These are phyloP conservation scores for Glycine soja DNA, from an alignment of 306 rosid genomes.

Conservation along the genomic window DNA sequence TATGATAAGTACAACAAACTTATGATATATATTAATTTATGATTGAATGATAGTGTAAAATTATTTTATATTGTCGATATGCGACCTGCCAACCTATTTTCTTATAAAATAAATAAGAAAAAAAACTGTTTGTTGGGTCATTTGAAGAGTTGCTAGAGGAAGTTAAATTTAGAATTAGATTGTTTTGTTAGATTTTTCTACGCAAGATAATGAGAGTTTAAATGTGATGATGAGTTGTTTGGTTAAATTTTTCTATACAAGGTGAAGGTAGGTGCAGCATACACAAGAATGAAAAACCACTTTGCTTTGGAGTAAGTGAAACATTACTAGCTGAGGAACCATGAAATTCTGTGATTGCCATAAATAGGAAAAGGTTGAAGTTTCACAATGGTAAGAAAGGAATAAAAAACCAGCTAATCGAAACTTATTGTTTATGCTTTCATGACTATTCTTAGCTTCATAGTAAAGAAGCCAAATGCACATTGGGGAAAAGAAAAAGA, in stretches of 20 bases:
- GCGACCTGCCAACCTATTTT: too few relatives aligned
- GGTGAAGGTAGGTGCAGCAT: slow-evolving; percentile 42
- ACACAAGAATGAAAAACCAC: slow-evolving; percentile 21
- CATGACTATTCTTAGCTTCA: slow-evolving; percentile 16
- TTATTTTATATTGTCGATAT: too few relatives aligned
- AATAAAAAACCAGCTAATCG: slow-evolving; percentile 31
- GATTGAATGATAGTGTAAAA: too few relatives aligned
- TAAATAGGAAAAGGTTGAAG: slow-evolving; percentile 35
- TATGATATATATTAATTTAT: too few relatives aligned
- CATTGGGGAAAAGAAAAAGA: not conserved
- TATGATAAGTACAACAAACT: too few relatives aligned
- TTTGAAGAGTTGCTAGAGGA: slow-evolving; percentile 14
- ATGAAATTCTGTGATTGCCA: slow-evolving; percentile 52
- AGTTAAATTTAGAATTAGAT: not conserved
- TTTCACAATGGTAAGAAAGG: slow-evolving; percentile 29
- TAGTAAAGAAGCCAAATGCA: slow-evolving; percentile 17
- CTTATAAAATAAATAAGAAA: too few relatives aligned
- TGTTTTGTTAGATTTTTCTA: not conserved
- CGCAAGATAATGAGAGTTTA: slow-evolving; percentile 11
- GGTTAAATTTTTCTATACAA: slow-evolving; percentile 10
- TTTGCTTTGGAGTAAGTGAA: slow-evolving; percentile 50
- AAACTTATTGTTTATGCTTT: slow-evolving; percentile 24
- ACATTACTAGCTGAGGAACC: slow-evolving; percentile 41
- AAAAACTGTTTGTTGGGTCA: not conserved
- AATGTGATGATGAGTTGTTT: slow-evolving; percentile 4